A percentile compares a stretch with the other conserved stretches of the same genome.
These are phyloP conservation scores for Rhazya stricta DNA, from an alignment of 257 asterid species.

Conservation along the genomic window DNA sequence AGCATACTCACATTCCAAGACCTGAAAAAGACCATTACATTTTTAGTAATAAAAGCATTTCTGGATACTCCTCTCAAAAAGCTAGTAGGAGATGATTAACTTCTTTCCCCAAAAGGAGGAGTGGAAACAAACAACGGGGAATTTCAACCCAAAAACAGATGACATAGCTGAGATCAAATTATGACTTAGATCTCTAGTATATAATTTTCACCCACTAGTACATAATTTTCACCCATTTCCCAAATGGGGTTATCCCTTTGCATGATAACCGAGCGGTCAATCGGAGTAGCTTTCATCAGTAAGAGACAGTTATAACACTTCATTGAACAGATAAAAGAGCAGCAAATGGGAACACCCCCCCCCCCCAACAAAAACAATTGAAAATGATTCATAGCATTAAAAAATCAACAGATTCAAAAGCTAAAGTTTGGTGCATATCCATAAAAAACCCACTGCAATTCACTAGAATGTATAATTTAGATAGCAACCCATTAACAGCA, in stretches of 20 bases:
- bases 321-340: not conserved
- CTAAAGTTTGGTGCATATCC: not conserved
- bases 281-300: not conserved
- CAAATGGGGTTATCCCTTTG: too few relatives aligned
- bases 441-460: not conserved
- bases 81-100: not conserved
- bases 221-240: too few relatives aligned
- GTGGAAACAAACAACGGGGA: not conserved
- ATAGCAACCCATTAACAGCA: not conserved
- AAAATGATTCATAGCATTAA: not conserved
- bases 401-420: not conserved
- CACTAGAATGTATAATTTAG: not conserved
- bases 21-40: constrained; percentile 35
- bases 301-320: not conserved
- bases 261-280: too few relatives aligned
- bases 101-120: not conserved
- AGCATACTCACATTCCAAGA: constrained; percentile 86
- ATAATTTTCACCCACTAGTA: too few relatives aligned
- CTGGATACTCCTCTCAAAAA: not conserved
- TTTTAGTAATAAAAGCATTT: not conserved
- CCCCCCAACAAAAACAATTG: not conserved
- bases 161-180: too few relatives aligned
- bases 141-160: not conserved
- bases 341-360: not conserved
- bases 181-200: too few relatives aligned